phyloP scores from a whole-genome alignment of 2,329 filamentous ascomycete species.

The Fusarium sp. region DNA sequence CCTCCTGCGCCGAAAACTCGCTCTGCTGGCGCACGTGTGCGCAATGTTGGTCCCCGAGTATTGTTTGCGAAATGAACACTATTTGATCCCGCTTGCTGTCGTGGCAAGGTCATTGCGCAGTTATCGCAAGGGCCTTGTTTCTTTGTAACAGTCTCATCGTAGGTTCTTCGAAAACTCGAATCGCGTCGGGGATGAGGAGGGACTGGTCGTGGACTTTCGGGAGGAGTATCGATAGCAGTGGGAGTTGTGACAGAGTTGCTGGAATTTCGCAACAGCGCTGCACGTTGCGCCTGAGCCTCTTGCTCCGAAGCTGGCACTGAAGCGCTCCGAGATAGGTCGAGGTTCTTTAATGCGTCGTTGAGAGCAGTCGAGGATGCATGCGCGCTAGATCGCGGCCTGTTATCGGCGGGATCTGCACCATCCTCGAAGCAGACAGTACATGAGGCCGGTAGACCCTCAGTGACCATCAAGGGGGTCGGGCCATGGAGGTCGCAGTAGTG shows the following conservation, averaged over 20 bases:
- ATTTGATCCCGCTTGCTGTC: slow-evolving; percentile 48
- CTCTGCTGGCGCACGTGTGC: slow-evolving; percentile 71
- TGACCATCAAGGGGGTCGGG: slow-evolving; percentile 77
- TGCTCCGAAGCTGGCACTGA: slow-evolving; percentile 60
- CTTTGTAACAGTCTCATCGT: slow-evolving; percentile 74
- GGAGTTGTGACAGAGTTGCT: slow-evolving; percentile 52
- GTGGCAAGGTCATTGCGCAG: slow-evolving; percentile 74
- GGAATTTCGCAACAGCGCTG: slow-evolving; percentile 57
- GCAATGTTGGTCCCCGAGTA: slow-evolving; percentile 66
- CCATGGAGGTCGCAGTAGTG: slow-evolving; percentile 79
- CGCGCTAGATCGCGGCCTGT: slow-evolving; percentile 57
- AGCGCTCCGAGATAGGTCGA: slow-evolving; percentile 60
- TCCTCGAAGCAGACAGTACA: slow-evolving; percentile 70
- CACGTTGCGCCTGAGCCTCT: slow-evolving; percentile 58
- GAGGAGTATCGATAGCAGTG: slow-evolving; percentile 67
- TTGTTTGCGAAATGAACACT: slow-evolving; percentile 52
- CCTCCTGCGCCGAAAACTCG: slow-evolving; percentile 65
- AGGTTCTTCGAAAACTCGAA: slow-evolving; percentile 71
- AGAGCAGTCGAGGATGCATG: slow-evolving; percentile 55
- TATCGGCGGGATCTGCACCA: slow-evolving; percentile 44
- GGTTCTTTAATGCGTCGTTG: slow-evolving; percentile 61
- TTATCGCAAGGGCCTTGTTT: slow-evolving; percentile 75
- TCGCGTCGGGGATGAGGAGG: slow-evolving; percentile 61
- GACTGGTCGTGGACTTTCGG: slow-evolving; percentile 65
- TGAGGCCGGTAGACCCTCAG: slow-evolving; percentile 72